These are phyloP conservation scores for Microbotryomycetes sp. DNA, from an alignment of 1,284 basidiomycete species.

Conservation along the genomic window DNA sequence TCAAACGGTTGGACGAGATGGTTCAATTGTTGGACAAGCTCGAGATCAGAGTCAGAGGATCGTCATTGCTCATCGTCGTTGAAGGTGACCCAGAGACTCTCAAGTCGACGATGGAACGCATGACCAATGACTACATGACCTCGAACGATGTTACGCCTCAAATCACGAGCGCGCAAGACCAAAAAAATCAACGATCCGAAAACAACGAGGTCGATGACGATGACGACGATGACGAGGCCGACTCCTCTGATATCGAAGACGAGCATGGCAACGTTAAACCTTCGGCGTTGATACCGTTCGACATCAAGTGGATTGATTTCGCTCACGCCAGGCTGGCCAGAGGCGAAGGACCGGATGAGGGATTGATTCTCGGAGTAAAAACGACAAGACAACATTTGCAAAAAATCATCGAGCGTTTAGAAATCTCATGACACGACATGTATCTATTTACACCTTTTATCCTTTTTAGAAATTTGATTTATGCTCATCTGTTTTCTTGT, in stretches of 20 bases:
- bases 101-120: conserved; percentile 45
- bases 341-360: conserved; percentile 69
- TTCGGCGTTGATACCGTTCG: conserved; percentile 51
- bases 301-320: conserved; percentile 83
- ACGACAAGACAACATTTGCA: conserved; percentile 47
- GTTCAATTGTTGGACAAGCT: conserved; percentile 49
- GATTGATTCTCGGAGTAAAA: conserved; percentile 63
- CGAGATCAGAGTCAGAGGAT: conserved; percentile 74
- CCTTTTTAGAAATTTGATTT: too few species aligned
- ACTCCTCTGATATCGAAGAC: conserved; percentile 40
- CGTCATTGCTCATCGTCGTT: conserved; percentile 73
- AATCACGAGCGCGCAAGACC: neutral
- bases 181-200: conserved; percentile 23
- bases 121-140: conserved; percentile 33
- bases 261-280: conserved; percentile 41
- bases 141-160: too few species aligned
- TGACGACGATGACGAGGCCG: conserved; percentile 20
- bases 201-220: conserved; percentile 3
- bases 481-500: too few species aligned
- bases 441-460: too few species aligned
- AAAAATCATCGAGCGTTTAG: neutral
- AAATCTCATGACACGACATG: too few species aligned
- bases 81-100: conserved; percentile 58
- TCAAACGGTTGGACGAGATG: conserved; percentile 54
- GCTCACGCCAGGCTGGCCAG: conserved; percentile 67